A percentile compares a stretch with the other conserved stretches of the same genome.
Conservation (phyloP, 495 filamentous ascomycete species). For the Articulospora tetracladia region DNA sequence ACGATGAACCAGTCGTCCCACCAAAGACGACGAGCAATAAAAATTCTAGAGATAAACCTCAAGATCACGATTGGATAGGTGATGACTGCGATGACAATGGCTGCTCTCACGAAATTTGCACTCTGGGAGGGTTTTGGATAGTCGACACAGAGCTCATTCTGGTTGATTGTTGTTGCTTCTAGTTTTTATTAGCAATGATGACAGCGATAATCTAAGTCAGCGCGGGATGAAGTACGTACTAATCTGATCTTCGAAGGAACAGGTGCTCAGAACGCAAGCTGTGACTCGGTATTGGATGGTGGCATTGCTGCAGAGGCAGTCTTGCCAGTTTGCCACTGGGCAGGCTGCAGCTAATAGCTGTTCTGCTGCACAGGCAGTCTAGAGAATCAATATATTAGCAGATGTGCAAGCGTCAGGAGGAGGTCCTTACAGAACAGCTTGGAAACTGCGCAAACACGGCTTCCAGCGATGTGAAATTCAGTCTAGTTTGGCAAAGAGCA, state of each 20-base stretch:
- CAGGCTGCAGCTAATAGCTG: background rate
- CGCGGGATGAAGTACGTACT: background rate
- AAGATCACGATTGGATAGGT: constrained; percentile 7
- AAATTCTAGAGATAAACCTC: constrained; percentile 6
- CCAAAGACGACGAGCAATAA: constrained; percentile 4
- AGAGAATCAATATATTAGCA: background rate
- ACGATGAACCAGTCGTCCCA: constrained; percentile 18
- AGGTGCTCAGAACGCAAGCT: background rate
- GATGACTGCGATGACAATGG: constrained; percentile 6
- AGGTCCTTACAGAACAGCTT: background rate
- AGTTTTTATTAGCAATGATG: background rate
- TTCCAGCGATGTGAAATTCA: background rate
- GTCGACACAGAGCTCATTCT: constrained; percentile 2
- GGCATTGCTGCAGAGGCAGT: background rate
- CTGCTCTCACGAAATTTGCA: background rate
- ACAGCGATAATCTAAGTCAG: background rate
- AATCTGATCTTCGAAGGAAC: background rate
- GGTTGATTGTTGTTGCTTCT: constrained; percentile 1
- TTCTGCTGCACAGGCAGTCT: background rate
- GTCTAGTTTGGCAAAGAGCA: background rate
- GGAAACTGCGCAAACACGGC: background rate
- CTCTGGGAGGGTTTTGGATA: background rate
- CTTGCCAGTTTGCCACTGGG: background rate
- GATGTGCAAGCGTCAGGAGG: background rate
- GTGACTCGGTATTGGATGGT: background rate